Base-by-base conservation (phyloP, 2,329 filamentous ascomycete species). In the Cytospora schulzeri region DNA sequence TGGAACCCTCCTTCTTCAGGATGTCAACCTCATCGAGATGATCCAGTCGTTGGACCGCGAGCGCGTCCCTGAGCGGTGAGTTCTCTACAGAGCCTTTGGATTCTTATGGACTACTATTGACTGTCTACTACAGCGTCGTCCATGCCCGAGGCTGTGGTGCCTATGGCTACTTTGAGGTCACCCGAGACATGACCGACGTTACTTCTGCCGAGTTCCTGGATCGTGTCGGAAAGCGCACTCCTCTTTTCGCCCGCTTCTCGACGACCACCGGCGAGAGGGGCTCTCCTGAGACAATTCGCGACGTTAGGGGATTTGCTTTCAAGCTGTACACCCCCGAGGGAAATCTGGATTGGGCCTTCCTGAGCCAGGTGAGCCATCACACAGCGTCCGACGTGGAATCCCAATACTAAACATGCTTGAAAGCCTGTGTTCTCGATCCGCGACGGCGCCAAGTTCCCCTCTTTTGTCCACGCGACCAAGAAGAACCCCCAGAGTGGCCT, bases 271-370 rank as follows among this genome's bases (percentile, higher is more conserved):
- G 58, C n/a, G 52, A 51, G 48, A 60, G 51, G 17, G 73, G 71
- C 35, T 71, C 63, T 17, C 79, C 83, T 9, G 87, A 89, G 69
- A 84, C 84, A 1, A 83, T 81, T 6, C 81, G 87, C 50, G 87
- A 90, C 76, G 83, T 88, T 2, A 86, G 87, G 65, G 87, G 87
- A 2, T 88, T 88, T 70, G 85, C 86, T 0, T 81, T 82, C 26
- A 80, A 86, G 66, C 84, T 89, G 69, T 89, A 88, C 69, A 89
- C 87, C 0, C 84, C 88, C 57, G 85, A 88, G 69, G 87, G 87
- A 59, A 90, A 89, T 72, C 86, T 85, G 73, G 85, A 86, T 80
- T 80, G 77, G 80, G 69, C 67, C 5, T 57, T 60, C 45, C 45
- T 58, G 45, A 35, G 28, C 41, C 57, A 51, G 35, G 54, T 57